Evolutionary conservation across 345 rosid species (phyloP).

Genomic region (Turnera subulata): DNA sequence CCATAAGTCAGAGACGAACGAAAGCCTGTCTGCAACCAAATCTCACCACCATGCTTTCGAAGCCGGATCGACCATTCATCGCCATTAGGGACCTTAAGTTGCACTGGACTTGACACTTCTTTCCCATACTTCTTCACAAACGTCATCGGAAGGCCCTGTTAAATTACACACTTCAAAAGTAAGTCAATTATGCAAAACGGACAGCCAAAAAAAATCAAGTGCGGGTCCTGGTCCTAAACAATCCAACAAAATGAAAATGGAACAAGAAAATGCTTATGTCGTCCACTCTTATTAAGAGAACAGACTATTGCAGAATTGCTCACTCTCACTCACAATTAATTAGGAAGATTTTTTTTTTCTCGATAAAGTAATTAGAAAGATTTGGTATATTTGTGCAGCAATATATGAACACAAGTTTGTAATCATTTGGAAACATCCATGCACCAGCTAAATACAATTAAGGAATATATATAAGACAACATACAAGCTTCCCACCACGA

Average conservation of each 20-base stretch:
- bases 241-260: too few relatives aligned
- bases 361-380: too few relatives aligned
- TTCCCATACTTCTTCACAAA: conserved; percentile 19
- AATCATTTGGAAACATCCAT: background rate
- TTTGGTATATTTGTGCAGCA: background rate
- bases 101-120: background rate
- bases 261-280: too few relatives aligned
- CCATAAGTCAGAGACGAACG: conserved; percentile 3
- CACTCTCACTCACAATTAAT: too few relatives aligned
- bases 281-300: too few relatives aligned
- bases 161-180: background rate
- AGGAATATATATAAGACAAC: background rate
- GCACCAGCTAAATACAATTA: background rate
- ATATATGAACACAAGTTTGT: background rate
- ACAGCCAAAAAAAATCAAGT: too few relatives aligned
- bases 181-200: background rate
- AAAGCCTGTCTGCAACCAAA: conserved; percentile 16
- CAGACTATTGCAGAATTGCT: too few relatives aligned
- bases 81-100: conserved; percentile 12
- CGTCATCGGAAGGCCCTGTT: conserved; percentile 17
- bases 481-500: background rate
- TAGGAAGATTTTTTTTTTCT: too few relatives aligned
- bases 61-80: conserved; percentile 13
- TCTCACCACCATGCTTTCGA: background rate
- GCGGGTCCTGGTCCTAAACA: too few relatives aligned